Conservation (phyloP, 192 early-diverging fungal species). For the Backusella psychrophila region DNA sequence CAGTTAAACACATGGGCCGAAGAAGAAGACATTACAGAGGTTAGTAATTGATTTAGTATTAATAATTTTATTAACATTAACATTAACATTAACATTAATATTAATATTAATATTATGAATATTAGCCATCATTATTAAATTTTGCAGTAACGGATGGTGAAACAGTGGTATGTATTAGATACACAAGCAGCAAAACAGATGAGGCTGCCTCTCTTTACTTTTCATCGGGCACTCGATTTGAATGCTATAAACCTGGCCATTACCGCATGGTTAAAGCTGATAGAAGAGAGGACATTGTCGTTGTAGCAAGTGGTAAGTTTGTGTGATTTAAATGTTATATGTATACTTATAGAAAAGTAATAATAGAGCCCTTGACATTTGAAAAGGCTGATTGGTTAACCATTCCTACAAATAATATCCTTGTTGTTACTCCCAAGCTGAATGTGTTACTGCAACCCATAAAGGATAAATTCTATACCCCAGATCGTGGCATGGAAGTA, state of each 20-base stretch:
- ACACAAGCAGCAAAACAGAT: constrained; percentile 63
- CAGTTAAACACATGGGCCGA: constrained; percentile 71
- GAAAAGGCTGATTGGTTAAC: constrained; percentile 80
- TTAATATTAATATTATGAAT: neutral
- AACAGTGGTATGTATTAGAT: constrained; percentile 72
- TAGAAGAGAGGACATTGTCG: constrained; percentile 78
- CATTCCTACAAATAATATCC: constrained; percentile 71
- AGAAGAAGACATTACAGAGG: constrained; percentile 55
- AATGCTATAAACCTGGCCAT: constrained; percentile 60
- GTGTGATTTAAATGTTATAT: neutral
- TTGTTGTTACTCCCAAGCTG: constrained; percentile 74
- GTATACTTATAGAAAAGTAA: neutral
- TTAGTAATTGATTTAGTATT: neutral
- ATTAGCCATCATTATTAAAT: constrained; percentile 68
- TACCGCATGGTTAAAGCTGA: constrained; percentile 71
- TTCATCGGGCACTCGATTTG: constrained; percentile 76
- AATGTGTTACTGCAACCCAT: constrained; percentile 77
- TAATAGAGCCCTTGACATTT: constrained; percentile 72
- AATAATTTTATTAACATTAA: neutral
- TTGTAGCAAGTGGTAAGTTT: constrained; percentile 57
- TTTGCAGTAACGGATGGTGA: constrained; percentile 84
- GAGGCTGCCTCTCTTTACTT: constrained; percentile 78
- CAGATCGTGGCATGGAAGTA: constrained; percentile 32
- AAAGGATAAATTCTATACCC: constrained; percentile 61
- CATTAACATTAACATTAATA: neutral